Conservation (phyloP, 345 rosid species). For the Psidium guajava region DNA sequence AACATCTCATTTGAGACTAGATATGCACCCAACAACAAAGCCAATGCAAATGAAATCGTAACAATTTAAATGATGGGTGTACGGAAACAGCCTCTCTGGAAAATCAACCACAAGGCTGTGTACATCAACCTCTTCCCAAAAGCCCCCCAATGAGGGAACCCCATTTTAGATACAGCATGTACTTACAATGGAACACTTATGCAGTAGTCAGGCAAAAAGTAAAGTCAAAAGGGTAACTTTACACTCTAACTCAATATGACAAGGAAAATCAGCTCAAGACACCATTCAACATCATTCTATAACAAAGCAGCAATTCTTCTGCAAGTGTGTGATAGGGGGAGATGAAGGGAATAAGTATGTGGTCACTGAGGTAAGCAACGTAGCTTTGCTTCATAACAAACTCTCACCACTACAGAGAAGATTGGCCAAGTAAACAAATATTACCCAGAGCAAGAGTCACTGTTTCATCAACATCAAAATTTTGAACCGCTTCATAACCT, state of each 20-base stretch:
- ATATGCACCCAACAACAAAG: neutral
- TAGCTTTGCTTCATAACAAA: neutral
- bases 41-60: neutral
- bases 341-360: neutral
- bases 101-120: neutral
- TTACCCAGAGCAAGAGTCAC: neutral
- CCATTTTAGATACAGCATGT: neutral
- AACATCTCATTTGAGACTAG: neutral
- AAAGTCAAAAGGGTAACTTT: neutral
- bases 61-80: neutral
- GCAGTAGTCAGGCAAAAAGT: neutral
- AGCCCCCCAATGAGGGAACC: neutral
- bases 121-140: neutral
- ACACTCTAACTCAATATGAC: neutral
- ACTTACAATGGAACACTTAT: neutral
- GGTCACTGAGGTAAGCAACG: neutral
- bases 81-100: neutral
- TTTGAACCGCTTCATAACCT: neutral
- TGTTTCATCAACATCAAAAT: neutral
- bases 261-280: neutral
- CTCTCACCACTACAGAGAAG: neutral
- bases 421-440: neutral
- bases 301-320: neutral
- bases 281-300: neutral
- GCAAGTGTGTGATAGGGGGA: neutral